Base-by-base conservation (phyloP, 1,139 yeast genomes). In the Yamadazyma taylorii region DNA sequence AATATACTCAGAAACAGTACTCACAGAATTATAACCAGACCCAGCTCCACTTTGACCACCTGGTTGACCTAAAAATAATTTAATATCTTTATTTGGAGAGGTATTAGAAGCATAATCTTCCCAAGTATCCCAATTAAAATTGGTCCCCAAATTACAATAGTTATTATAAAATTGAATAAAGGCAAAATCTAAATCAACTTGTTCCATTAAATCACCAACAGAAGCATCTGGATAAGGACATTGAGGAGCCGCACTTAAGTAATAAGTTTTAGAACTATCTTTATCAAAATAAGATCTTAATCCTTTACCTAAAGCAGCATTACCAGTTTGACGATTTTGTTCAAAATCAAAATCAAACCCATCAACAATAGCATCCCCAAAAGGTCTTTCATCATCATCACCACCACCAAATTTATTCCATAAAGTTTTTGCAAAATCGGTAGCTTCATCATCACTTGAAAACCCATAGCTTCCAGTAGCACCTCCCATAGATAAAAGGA, bases 111-210 rank as follows among this genome's bases (percentile, higher is more conserved):
- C 96, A 60, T 65, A 88, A 31, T 73, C 63, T 35, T 74, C 71
- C 98, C 98, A 92, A 16, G 86, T 78, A 49, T 81, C 84, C 82
- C 85, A 90, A 70, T 92, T 92, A 72, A 89, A 90, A 35, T 55
- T 51, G 9, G 63, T 47, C 6, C 73, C 75, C 36, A 83, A 67
- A 33, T 70, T 66, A 64, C 97, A 90, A 60, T 84, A 80, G 64
- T 90, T 90, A 74, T 90, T 90, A 75, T 90, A 90, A 68, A 90
- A 90, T 69, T 90, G 97, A 52, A 90, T 78, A 54, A 86, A 88
- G 2, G 92, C 92, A 62, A 84, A 88, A 63, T 90, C 97, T 46
- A 90, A 67, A 31, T 77, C 70, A 15, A 85, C 78, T 26, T 74
- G 63, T 17, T 68, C 66, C 50, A 90, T 62, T 26, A 85, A 64